A percentile compares a stretch with the other conserved stretches of the same genome.
Conservation (phyloP, 2,329 filamentous ascomycete species). For the Sporothrix globosa region DNA sequence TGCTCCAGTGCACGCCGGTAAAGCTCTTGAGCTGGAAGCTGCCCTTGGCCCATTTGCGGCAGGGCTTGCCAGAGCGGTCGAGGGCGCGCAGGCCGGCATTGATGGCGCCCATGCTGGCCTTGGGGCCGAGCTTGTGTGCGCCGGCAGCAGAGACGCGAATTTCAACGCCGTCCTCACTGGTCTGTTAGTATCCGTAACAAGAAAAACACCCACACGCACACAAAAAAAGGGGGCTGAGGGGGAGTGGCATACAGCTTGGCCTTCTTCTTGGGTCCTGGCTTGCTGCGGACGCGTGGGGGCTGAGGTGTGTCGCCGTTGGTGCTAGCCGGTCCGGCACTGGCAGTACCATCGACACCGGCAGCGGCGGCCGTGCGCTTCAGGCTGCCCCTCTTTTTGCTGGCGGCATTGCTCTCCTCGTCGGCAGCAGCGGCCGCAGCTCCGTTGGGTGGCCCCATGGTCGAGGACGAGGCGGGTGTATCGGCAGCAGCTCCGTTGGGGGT, state of each 20-base stretch:
- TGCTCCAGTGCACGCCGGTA: slow-evolving; percentile 80
- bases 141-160: slow-evolving; percentile 51
- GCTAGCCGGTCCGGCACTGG: slow-evolving; percentile 39
- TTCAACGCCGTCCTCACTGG: slow-evolving; percentile 67
- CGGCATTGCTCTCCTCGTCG: slow-evolving; percentile 48
- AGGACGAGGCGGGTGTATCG: not conserved
- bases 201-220: too few relatives aligned
- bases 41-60: slow-evolving; percentile 86
- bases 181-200: slow-evolving; percentile 16
- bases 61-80: slow-evolving; percentile 88
- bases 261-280: slow-evolving; percentile 97
- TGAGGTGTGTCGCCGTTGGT: slow-evolving; percentile 55
- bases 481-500: slow-evolving; percentile 49
- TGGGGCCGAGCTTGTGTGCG: slow-evolving; percentile 86
- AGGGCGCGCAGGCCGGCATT: slow-evolving; percentile 94
- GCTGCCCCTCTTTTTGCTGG: slow-evolving; percentile 70
- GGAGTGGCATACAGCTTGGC: slow-evolving; percentile 75
- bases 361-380: slow-evolving; percentile 69
- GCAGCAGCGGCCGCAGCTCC: not conserved
- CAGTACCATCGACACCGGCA: slow-evolving; percentile 56
- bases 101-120: slow-evolving; percentile 95
- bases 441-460: not conserved
- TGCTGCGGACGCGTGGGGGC: slow-evolving; percentile 71
- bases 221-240: too few relatives aligned
- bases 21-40: slow-evolving; percentile 88